Evolutionary conservation across 495 filamentous ascomycete genomes (phyloP).

Genomic region (Venustampulla echinocandica): DNA sequence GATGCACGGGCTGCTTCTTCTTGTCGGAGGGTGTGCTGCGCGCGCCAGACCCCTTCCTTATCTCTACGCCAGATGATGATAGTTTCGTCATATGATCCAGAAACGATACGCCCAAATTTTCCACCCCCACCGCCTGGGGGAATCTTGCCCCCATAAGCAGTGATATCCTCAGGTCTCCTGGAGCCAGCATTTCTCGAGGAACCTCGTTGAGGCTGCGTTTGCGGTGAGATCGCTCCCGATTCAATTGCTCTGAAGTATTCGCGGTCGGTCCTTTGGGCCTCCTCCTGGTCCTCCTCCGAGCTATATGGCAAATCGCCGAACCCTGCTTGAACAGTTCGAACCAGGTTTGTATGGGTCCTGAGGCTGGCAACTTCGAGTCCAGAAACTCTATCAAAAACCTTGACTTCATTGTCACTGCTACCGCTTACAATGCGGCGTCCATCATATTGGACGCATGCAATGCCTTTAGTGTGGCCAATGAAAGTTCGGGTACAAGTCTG

Average conservation of each 20-base stretch:
- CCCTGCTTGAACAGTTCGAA: conserved; percentile 88
- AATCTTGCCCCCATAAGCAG: conserved; percentile 68
- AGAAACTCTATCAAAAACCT: conserved; percentile 80
- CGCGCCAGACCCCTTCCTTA: conserved; percentile 69
- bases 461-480: conserved; percentile 85
- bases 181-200: conserved; percentile 66
- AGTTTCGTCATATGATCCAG: conserved; percentile 89
- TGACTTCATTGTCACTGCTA: conserved; percentile 89
- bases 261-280: conserved; percentile 63
- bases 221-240: conserved; percentile 39
- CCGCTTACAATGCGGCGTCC: conserved; percentile 94
- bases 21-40: conserved; percentile 63
- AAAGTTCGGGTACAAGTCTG: conserved; percentile 68
- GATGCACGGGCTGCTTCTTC: conserved; percentile 44
- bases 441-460: conserved; percentile 96
- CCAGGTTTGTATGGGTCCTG: conserved; percentile 68
- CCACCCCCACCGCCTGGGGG: conserved; percentile 86
- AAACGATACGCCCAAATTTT: conserved; percentile 79
- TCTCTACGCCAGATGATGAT: conserved; percentile 91
- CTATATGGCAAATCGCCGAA: conserved; percentile 84
- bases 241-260: conserved; percentile 63
- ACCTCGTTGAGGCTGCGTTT: conserved; percentile 32
- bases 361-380: conserved; percentile 84
- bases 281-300: conserved; percentile 57
- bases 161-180: conserved; percentile 63